Base-by-base conservation (phyloP, 345 rosid genomes). In the Arabis hirsuta region DNA sequence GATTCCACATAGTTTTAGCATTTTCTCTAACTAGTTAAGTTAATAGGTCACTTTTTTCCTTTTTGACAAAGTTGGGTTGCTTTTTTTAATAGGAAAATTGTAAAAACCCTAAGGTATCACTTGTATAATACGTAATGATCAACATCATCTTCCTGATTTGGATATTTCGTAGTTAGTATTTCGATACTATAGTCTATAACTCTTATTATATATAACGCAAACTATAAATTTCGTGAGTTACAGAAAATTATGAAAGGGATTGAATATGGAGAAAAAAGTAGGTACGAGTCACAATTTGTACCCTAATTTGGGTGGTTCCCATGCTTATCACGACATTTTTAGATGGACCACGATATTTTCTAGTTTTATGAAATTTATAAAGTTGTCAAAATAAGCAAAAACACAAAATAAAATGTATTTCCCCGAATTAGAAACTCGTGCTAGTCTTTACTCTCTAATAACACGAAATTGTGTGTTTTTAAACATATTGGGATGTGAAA, bases 101-200 rank as follows among this genome's bases (percentile, higher is more conserved):
- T 24, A 57, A 41, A 55, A 66, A 53, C 43, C 19, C 7, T 34
- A 45, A 44, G 63, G 57, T 9, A 53, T 60, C 2, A 22, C 9
- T 61, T 61, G 64, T 60, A 68, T 32, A 67, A 68, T 75, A 75
- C 73, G 72, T 52, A 67, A 61, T 75, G 6, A 68, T 61, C 79
- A 54, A 61, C 69, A 61, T 75, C 79, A 45, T 61, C n/a, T 74
- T 75, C 74, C 74, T 68, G 79, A 75, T 68, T 54, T 75, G 79
- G 63, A 62, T 67, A 68, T 68, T 68, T 75, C 79, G 69, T 75
- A 75, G 74, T 68, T 75, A 75, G 79, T 75, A 54, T 68, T 60
- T 53, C 6, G 47, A 75, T 61, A 32, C 63, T 53, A 67, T 68
- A 67, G 63, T 61, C 55, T 60, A 60, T 54, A 61, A 44, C 73